Evolutionary conservation across 305 asterid species (phyloP).

Genomic region (Nicotiana rustica): DNA sequence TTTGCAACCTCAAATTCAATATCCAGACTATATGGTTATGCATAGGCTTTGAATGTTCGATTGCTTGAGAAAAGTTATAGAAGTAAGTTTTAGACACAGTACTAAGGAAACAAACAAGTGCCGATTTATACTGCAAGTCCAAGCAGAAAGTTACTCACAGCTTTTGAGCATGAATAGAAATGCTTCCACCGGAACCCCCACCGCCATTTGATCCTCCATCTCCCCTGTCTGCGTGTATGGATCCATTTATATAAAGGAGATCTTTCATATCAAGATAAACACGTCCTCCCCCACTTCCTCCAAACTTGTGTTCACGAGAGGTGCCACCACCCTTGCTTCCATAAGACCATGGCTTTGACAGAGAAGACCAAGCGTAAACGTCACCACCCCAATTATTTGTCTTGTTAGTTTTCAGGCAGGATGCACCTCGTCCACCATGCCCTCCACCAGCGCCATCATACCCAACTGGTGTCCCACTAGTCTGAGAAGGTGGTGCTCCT

Average conservation of each 20-base stretch:
- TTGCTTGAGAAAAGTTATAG: constrained; percentile 15
- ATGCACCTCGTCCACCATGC: constrained; percentile 99
- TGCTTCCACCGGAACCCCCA: constrained; percentile 99
- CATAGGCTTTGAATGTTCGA: background rate
- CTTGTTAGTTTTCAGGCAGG: constrained; percentile 76
- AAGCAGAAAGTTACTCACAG: constrained; percentile 70
- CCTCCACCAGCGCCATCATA: constrained; percentile 96
- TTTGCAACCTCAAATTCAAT: background rate
- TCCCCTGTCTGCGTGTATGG: constrained; percentile 91
- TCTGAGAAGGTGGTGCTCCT: constrained; percentile 89
- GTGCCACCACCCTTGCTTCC: constrained; percentile 95
- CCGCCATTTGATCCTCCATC: constrained; percentile 91
- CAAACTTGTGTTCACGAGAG: constrained; percentile 69
- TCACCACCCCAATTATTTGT: constrained; percentile 95
- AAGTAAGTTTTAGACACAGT: background rate
- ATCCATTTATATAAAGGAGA: constrained; percentile 76
- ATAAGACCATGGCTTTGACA: constrained; percentile 84
- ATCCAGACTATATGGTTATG: constrained; percentile 17
- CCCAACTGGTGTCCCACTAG: constrained; percentile 97
- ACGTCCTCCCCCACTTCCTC: constrained; percentile 97
- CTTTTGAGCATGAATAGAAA: constrained; percentile 70
- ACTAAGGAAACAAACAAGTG: background rate
- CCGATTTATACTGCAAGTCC: constrained; percentile 32
- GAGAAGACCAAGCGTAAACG: constrained; percentile 85
- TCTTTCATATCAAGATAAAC: constrained; percentile 69